These are phyloP conservation scores for Camelina laxa DNA, from an alignment of 345 rosid genomes.

Conservation along the genomic window DNA sequence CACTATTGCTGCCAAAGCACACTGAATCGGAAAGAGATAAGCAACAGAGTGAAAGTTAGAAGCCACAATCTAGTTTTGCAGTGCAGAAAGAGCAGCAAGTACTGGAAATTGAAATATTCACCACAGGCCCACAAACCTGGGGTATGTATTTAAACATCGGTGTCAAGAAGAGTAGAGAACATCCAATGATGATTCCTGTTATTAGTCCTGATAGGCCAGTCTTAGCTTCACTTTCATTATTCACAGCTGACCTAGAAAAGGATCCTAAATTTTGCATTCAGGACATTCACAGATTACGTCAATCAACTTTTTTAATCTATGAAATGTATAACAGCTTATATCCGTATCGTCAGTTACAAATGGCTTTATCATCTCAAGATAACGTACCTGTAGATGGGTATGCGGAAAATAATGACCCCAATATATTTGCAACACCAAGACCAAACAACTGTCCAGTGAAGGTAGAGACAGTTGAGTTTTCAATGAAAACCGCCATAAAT, in stretches of 20 bases:
- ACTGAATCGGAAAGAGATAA: conserved; percentile 53
- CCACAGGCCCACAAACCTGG: conserved; percentile 59
- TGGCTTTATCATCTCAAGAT: conserved; percentile 30
- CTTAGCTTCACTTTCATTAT: conserved; percentile 91
- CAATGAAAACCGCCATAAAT: conserved; percentile 17
- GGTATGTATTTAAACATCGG: conserved; percentile 83
- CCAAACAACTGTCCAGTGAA: conserved; percentile 76
- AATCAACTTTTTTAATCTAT: conserved; percentile 7
- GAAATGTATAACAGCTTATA: conserved; percentile 2
- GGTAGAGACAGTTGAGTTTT: conserved; percentile 29
- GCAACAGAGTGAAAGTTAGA: conserved; percentile 41
- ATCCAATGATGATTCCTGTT: conserved; percentile 75
- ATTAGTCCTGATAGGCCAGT: conserved; percentile 82
- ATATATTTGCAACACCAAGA: conserved; percentile 91
- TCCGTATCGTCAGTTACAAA: neutral
- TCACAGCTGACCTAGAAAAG: conserved; percentile 95
- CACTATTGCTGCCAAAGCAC: conserved; percentile 96
- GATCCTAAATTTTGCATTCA: conserved; percentile 67
- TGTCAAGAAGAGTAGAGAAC: conserved; percentile 87
- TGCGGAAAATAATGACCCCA: conserved; percentile 87
- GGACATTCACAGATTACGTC: conserved; percentile 32
- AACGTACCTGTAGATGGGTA: conserved; percentile 93
- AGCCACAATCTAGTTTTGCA: conserved; percentile 16
- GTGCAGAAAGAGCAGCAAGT: conserved; percentile 19
- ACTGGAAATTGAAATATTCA: conserved; percentile 26